phyloP scores from a whole-genome alignment of 192 early-diverging fungal genomes.

The Chytriomyces sp. region DNA sequence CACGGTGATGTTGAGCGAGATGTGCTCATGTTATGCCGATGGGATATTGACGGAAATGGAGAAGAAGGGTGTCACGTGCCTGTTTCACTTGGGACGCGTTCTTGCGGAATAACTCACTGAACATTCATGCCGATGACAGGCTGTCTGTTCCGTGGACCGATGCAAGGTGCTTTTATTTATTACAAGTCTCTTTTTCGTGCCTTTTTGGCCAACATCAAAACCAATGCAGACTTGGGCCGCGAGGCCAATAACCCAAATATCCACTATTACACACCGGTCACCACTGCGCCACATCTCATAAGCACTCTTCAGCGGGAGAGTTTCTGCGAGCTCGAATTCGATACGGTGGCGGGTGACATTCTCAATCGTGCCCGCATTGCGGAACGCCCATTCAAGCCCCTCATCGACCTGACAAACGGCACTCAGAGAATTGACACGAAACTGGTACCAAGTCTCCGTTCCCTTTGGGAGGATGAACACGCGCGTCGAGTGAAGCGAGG shows the following conservation, averaged over 20 bases:
- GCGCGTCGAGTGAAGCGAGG: constrained; percentile 38
- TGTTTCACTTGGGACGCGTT: too few species aligned
- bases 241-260: not conserved
- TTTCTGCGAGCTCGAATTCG: constrained; percentile 77
- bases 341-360: constrained; percentile 63
- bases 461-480: constrained; percentile 67
- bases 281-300: constrained; percentile 2
- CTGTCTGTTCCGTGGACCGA: too few species aligned
- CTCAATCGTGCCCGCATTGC: constrained; percentile 54
- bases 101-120: too few species aligned
- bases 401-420: constrained; percentile 25
- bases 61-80: too few species aligned
- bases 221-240: too few species aligned
- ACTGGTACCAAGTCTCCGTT: constrained; percentile 63
- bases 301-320: constrained; percentile 44
- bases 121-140: too few species aligned
- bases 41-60: too few species aligned
- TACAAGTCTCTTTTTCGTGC: too few species aligned
- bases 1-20: too few species aligned
- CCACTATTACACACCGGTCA: too few species aligned
- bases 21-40: too few species aligned
- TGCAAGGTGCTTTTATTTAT: not conserved
- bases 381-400: constrained; percentile 37
- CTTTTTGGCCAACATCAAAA: too few species aligned
- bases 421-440: constrained; percentile 33